Conservation (phyloP, 2,329 filamentous ascomycete species). For the Xylariaceae sp. region DNA sequence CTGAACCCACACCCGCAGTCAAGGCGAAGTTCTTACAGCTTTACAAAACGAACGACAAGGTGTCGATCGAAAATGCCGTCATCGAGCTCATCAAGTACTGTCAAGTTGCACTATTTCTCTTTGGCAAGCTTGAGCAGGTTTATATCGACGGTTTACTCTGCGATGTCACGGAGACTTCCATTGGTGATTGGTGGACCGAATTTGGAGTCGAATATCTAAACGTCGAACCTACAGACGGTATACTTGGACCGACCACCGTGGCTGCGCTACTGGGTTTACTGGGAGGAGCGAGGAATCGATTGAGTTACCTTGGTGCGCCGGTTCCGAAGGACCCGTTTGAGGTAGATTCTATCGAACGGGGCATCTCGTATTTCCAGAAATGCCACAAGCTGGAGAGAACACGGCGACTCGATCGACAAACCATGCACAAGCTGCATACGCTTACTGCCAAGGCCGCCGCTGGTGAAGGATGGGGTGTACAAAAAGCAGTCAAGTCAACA, state of each 20-base stretch:
- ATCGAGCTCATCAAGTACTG: constrained; percentile 87
- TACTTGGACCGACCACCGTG: constrained; percentile 86
- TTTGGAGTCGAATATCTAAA: constrained; percentile 90
- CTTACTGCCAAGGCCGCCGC: constrained; percentile 86
- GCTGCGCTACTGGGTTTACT: constrained; percentile 80
- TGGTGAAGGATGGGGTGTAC: constrained; percentile 86
- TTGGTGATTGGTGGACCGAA: constrained; percentile 94
- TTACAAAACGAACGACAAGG: constrained; percentile 79
- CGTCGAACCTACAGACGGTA: constrained; percentile 85
- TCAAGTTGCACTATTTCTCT: constrained; percentile 81
- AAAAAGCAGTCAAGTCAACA: constrained; percentile 89
- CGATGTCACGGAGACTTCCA: constrained; percentile 83
- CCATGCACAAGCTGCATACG: constrained; percentile 72
- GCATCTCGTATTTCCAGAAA: constrained; percentile 85
- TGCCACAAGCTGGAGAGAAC: constrained; percentile 74
- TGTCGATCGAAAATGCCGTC: constrained; percentile 71
- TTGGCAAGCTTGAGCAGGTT: constrained; percentile 78
- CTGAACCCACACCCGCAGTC: constrained; percentile 72
- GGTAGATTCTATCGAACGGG: constrained; percentile 72
- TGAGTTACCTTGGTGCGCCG: constrained; percentile 78
- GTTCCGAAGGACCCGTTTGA: constrained; percentile 92
- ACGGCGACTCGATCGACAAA: constrained; percentile 74
- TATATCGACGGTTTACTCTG: constrained; percentile 91
- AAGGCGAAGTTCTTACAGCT: constrained; percentile 88
- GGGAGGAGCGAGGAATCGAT: constrained; percentile 82